Evolutionary conservation across 257 asterid species (phyloP), one percentile per base, ranked within the genome.

Genomic region (Nicotiana otophora): DNA sequence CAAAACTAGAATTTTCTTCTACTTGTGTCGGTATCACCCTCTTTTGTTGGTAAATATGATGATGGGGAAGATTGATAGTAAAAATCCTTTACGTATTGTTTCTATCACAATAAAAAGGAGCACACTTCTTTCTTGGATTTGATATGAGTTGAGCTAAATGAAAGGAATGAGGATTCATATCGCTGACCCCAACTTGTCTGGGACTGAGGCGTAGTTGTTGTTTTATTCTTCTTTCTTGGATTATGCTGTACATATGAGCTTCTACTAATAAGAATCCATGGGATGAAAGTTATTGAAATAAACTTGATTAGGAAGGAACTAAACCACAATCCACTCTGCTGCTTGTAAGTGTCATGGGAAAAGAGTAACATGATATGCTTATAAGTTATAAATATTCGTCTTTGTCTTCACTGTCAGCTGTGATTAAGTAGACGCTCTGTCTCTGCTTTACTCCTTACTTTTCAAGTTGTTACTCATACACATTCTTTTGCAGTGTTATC

Each of bases 401-500:
- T 74, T 51, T 48, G 16, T 74, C 80, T 51, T 74, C 80, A 51
- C 15, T 48, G 42, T 74, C 42, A 48, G 62, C 61, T 74, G 39
- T 74, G 39, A 48, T 46, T 74, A 46, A 23, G 23, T 46, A 0
- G 23, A 26, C 4, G 20, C n/a, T 81, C 83, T 51, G 20, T 7
- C n/a, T 65, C 83, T 51, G 33, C 1, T 39, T 17, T 30, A 58
- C 61, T 42, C 74, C 5, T 17, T 46, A 82, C 23, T 12, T 67
- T 51, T 51, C 31, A 84, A 78, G 78, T 84, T 81, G 31, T 55
- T 31, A 26, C 85, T 69, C 26, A 65, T 70, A 36, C 46, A 53
- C 23, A 62, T 10, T 77, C 61, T 23, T 65, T 84, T 86, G 89
- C 89, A 88, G 91, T 83, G 91, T 88, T 80, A 86, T 88, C 81